Conservation (phyloP, 441 rosid species). For the Raphanus hybrid region DNA sequence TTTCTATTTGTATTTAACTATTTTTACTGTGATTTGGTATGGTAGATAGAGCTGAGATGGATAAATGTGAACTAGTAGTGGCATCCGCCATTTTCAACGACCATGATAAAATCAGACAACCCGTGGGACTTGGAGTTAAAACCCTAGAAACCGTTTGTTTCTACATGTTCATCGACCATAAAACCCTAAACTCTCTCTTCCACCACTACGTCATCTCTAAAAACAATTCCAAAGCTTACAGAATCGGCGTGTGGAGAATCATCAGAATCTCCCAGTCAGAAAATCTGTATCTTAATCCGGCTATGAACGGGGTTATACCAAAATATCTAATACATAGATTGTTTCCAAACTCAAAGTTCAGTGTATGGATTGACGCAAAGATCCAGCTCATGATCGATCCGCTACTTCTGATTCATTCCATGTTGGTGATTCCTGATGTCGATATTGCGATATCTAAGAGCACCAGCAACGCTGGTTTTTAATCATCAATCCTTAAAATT, state of each 20-base stretch:
- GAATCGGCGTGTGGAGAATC: slow-evolving; percentile 76
- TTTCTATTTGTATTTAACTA: not conserved
- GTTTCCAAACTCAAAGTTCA: slow-evolving; percentile 80
- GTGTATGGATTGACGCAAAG: slow-evolving; percentile 90
- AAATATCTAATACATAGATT: slow-evolving; percentile 79
- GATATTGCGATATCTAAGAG: slow-evolving; percentile 75
- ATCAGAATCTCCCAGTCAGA: slow-evolving; percentile 49
- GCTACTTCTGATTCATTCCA: slow-evolving; percentile 66
- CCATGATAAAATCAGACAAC: slow-evolving; percentile 90
- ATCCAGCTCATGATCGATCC: slow-evolving; percentile 91
- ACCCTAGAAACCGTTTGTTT: slow-evolving; percentile 64
- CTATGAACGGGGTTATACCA: slow-evolving; percentile 88
- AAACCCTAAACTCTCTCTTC: slow-evolving; percentile 56
- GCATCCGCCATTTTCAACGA: slow-evolving; percentile 87
- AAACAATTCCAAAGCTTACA: slow-evolving; percentile 31
- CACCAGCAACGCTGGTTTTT: too few relatives aligned
- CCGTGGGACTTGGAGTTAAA: slow-evolving; percentile 72
- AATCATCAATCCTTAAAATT: too few relatives aligned
- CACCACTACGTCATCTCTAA: slow-evolving; percentile 51
- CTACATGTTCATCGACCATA: slow-evolving; percentile 85
- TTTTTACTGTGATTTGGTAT: slow-evolving; percentile 7
- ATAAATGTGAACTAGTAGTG: slow-evolving; percentile 74
- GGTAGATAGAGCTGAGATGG: slow-evolving; percentile 77
- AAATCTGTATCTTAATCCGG: slow-evolving; percentile 61
- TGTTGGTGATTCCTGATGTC: slow-evolving; percentile 52